Percentiles rank a stretch among this genome's conserved stretches.
Evolutionary conservation across 75 land plant genomes (phyloP).

Genomic region (Sequoiadendron giganteum): DNA sequence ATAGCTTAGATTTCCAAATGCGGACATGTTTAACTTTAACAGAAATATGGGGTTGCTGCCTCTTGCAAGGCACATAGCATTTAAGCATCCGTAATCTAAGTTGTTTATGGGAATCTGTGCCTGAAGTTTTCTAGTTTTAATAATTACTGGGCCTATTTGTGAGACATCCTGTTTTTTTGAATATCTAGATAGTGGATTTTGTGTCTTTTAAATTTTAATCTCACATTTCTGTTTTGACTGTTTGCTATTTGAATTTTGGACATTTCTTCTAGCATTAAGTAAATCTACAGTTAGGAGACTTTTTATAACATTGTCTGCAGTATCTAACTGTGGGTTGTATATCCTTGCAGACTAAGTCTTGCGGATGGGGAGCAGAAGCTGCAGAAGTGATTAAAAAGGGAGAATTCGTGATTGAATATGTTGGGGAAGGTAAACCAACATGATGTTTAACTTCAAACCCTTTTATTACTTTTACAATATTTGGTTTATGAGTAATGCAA

Average conservation of each 20-base stretch:
- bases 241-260: background rate
- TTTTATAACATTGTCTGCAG: background rate
- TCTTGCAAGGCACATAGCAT: background rate
- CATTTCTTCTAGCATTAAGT: background rate
- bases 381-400: slow-evolving; percentile 69
- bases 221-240: background rate
- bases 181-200: background rate
- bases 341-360: slow-evolving; percentile 65
- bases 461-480: background rate
- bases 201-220: background rate
- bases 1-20: no score
- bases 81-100: background rate
- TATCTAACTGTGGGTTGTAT: slow-evolving; percentile 7
- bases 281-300: background rate
- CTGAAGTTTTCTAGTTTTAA: background rate
- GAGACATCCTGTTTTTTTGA: background rate
- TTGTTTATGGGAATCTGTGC: background rate
- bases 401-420: slow-evolving; percentile 88
- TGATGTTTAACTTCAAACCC: background rate
- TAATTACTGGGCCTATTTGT: background rate
- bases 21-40: background rate
- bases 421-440: slow-evolving; percentile 82
- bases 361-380: slow-evolving; percentile 96
- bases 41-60: background rate
- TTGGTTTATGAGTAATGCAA: background rate